These are phyloP conservation scores for Pyrenophora graminea DNA, from an alignment of 2,329 filamentous ascomycete species.

Conservation along the genomic window DNA sequence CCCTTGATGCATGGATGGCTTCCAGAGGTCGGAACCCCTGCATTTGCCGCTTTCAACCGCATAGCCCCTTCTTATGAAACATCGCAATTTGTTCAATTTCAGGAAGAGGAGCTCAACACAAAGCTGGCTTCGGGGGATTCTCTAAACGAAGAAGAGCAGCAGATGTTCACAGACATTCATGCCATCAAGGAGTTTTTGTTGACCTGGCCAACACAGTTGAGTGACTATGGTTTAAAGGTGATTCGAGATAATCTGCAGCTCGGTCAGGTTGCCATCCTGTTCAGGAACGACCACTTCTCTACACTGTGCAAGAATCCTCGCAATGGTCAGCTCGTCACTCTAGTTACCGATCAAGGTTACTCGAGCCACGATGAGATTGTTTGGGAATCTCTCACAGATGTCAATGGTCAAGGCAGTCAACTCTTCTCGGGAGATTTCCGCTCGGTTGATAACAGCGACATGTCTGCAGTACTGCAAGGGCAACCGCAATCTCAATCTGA, in stretches of 20 bases:
- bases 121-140: conserved; percentile 67
- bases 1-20: conserved; percentile 94
- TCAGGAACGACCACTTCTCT: conserved; percentile 96
- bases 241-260: conserved; percentile 72
- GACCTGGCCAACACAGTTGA: conserved; percentile 83
- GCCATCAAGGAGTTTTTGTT: conserved; percentile 83
- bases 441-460: conserved; percentile 67
- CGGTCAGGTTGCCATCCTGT: conserved; percentile 85
- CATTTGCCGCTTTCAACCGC: conserved; percentile 70
- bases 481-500: conserved; percentile 35
- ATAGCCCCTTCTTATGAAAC: conserved; percentile 88
- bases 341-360: conserved; percentile 94
- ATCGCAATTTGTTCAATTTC: conserved; percentile 84
- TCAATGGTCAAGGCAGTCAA: conserved; percentile 79
- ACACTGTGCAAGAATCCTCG: conserved; percentile 88
- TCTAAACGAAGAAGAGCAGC: conserved; percentile 73
- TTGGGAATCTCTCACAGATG: conserved; percentile 91
- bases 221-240: conserved; percentile 75
- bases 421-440: conserved; percentile 91
- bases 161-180: conserved; percentile 79
- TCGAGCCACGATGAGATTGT: conserved; percentile 86
- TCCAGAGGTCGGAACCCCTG: conserved; percentile 67
- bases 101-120: conserved; percentile 83
- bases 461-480: conserved; percentile 28
- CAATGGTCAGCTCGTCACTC: conserved; percentile 73